Base-by-base conservation (phyloP, 176 grass and related monocot species). In the Oryza meyeriana region DNA sequence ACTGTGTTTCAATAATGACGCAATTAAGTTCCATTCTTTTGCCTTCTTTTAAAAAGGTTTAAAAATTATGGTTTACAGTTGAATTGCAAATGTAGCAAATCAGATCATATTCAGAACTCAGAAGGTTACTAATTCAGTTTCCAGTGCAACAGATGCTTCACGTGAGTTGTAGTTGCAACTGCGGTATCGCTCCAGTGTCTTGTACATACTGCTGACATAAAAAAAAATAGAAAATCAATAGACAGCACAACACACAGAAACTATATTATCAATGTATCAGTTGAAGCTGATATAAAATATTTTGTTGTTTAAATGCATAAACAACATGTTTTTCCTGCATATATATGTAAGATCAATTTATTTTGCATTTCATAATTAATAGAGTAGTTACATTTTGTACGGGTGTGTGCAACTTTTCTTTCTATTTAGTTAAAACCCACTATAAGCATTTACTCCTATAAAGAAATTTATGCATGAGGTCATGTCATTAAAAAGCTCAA, bases 141-240 rank as follows among this genome's bases (percentile, higher is more conserved):
- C 87, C 39, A 89, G 64, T 67, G 92, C 73, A 63, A 66, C 71
- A 45, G 78, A 71, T 68, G 84, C 72, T 66, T 90, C 79, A 3
- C 82, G 48, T 71, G 84, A 78, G 69, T 79, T 86, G 71, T 86
- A 88, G 76, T 55, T 92, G 62, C 94, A 88, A 66, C 84, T 97
- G 77, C 92, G 91, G 69, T 97, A 97, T 61, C 85, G 88, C 71
- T 97, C 91, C 31, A 97, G 71, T 73, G 91, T 94, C 84, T 90
- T 94, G 78, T 90, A 87, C 79, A 97, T 88, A 85, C 94, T 97
- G 87, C 58, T 65, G 28, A 40, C 16, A 71, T 25, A 80, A 14
- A 12, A 70, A 45, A 3, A 42, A 40, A 55, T 32, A 3, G 1
- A 40, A 45, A 31, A 34, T 74, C 55, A 89, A 50, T 38, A 5